Base-by-base conservation (phyloP, 305 asterid genomes). In the Euphrasia arctica region DNA sequence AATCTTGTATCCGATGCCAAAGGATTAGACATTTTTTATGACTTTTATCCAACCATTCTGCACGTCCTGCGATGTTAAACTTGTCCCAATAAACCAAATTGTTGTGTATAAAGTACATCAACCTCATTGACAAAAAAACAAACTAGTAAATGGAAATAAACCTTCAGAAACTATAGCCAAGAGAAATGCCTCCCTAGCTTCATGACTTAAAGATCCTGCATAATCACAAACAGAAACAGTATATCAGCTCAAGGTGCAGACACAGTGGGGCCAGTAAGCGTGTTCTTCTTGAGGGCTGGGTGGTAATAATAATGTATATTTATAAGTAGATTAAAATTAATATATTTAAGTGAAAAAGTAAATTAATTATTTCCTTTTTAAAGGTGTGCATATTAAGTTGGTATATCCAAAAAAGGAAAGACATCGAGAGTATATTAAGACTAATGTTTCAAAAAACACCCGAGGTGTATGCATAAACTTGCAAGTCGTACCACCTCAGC, bases 181-280 rank as follows among this genome's bases (percentile, higher is more conserved):
- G 39, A 90, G 88, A 82, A 85, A 90, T 52, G 92, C 90, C 73
- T 54, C 89, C 77, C 85, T 83, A 36, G 96, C 94, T 88, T 89
- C 97, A 76, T 93, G 80, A 75, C 90, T 93, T 64, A 93, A 79
- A 67, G 96, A 90, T 83, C 99, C 99, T 93, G 90, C 82, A 80
- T 49, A 62, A 77, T 57, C 66, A 70, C 28, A 67, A 43, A 52
- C 22, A 51, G 7, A 62, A 18, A 61, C 15, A 54, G 43, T 71
- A 13, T 49, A 18, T 34, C 41, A 59, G 65, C 67, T 28, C 32
- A 45, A 2, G 14, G 41, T n/a, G 42, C 41, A 60, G 47, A 54
- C 43, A 39, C 43, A 2, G 22, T 18, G 9, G 43, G 43, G 11
- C 34, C 34, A 31, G 34, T 31, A 31, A 31, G 34, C 34, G 34